Evolutionary conservation across 2,329 filamentous ascomycete species (phyloP).

Genomic region (Colletotrichum sp.): DNA sequence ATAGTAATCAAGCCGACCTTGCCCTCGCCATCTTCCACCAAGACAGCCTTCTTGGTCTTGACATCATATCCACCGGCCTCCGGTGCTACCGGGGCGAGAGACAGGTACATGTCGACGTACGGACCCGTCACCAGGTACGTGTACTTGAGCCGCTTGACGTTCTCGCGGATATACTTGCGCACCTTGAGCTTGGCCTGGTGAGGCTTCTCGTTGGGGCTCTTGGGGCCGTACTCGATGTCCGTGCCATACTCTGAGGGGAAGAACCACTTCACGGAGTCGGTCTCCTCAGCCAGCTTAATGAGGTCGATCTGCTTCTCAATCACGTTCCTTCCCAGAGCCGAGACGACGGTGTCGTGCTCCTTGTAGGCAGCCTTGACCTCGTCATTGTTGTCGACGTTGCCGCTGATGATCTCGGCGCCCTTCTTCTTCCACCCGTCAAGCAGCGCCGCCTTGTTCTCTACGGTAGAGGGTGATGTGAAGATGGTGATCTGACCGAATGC

Average conservation of each 20-base stretch:
- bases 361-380: slow-evolving; percentile 60
- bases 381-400: slow-evolving; percentile 38
- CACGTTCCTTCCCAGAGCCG: slow-evolving; percentile 66
- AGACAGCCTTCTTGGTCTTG: slow-evolving; percentile 56
- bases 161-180: slow-evolving; percentile 60
- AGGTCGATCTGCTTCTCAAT: slow-evolving; percentile 65
- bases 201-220: slow-evolving; percentile 64
- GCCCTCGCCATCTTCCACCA: slow-evolving; percentile 66
- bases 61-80: slow-evolving; percentile 64
- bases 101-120: slow-evolving; percentile 68
- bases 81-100: slow-evolving; percentile 37
- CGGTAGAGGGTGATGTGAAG: slow-evolving; percentile 27
- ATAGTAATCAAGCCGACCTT: slow-evolving; percentile 72
- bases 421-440: slow-evolving; percentile 25
- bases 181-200: slow-evolving; percentile 74
- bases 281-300: slow-evolving; percentile 62
- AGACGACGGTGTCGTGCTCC: slow-evolving; percentile 69
- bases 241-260: slow-evolving; percentile 72
- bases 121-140: slow-evolving; percentile 75
- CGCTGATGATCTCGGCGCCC: slow-evolving; percentile 27
- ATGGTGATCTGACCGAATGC: slow-evolving; percentile 36
- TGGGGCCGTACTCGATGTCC: slow-evolving; percentile 64
- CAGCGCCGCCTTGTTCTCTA: slow-evolving; percentile 22
- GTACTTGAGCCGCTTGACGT: slow-evolving; percentile 58
- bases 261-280: slow-evolving; percentile 62